Percentiles rank a stretch among this genome's conserved stretches.
Conservation (phyloP, 257 asterid genomes). For the Pogostemon cablin region DNA sequence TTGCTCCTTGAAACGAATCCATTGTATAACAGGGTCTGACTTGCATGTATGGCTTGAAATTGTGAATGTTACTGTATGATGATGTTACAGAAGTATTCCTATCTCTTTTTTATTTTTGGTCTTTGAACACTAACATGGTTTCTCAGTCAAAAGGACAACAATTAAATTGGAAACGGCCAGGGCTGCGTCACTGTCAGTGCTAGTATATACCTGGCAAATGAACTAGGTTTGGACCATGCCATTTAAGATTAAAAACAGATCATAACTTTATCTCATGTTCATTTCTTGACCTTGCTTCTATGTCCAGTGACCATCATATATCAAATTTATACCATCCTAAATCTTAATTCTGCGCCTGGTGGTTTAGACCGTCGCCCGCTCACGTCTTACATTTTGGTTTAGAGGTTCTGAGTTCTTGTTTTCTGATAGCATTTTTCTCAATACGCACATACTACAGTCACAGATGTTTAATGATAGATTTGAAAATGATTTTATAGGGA, state of each 20-base stretch:
- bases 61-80: not conserved
- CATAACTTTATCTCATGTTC: not conserved
- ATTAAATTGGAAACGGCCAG: not conserved
- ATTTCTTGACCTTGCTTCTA: not conserved
- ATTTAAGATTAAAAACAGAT: not conserved
- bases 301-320: not conserved
- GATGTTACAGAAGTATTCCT: not conserved
- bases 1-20: not conserved
- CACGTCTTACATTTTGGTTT: too few species aligned
- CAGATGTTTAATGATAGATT: not conserved
- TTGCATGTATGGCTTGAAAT: not conserved
- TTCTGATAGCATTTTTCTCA: too few species aligned
- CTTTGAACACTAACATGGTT: not conserved
- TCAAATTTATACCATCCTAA: not conserved
- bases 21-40: not conserved
- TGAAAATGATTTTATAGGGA: not conserved
- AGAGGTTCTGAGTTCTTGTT: too few species aligned
- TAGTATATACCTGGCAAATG: not conserved
- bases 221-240: not conserved
- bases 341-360: too few species aligned
- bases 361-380: too few species aligned
- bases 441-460: not conserved
- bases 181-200: not conserved
- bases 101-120: not conserved
- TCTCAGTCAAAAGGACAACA: not conserved